phyloP scores from a whole-genome alignment of 2,329 filamentous ascomycete species.

The Tolypocladium nubicola region DNA sequence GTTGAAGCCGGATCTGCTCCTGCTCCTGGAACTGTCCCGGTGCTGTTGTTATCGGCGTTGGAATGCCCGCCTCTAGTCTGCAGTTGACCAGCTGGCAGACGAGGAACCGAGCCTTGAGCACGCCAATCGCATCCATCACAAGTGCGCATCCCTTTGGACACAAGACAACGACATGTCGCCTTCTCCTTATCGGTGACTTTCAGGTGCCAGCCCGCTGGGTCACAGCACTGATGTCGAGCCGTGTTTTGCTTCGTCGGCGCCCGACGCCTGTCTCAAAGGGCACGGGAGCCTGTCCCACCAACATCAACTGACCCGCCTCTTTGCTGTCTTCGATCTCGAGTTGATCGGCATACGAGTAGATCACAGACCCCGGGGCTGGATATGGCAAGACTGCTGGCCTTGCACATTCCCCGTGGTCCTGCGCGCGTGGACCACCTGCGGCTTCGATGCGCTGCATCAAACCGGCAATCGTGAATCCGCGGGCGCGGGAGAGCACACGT shows the following conservation, averaged over 20 bases:
- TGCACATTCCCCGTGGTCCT: background rate
- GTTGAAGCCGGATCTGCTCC: background rate
- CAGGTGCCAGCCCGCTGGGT: background rate
- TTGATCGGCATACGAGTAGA: background rate
- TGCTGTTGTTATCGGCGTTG: background rate
- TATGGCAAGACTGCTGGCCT: background rate
- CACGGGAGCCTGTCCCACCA: background rate
- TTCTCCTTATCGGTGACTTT: background rate
- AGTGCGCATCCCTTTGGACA: background rate
- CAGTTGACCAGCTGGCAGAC: background rate
- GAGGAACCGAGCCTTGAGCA: background rate
- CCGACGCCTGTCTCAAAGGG: background rate
- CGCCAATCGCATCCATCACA: background rate
- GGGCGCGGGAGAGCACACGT: background rate
- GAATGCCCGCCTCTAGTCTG: background rate
- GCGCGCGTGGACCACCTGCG: background rate
- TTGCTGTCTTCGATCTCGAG: too few relatives aligned
- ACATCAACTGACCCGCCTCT: background rate
- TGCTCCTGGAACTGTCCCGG: background rate
- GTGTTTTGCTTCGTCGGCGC: background rate
- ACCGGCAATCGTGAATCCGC: background rate
- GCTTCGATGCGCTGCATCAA: background rate
- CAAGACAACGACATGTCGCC: background rate
- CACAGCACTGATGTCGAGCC: background rate
- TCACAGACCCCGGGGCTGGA: background rate